phyloP scores from a whole-genome alignment of 768 basidiomycete species.

The Russula sp. region DNA sequence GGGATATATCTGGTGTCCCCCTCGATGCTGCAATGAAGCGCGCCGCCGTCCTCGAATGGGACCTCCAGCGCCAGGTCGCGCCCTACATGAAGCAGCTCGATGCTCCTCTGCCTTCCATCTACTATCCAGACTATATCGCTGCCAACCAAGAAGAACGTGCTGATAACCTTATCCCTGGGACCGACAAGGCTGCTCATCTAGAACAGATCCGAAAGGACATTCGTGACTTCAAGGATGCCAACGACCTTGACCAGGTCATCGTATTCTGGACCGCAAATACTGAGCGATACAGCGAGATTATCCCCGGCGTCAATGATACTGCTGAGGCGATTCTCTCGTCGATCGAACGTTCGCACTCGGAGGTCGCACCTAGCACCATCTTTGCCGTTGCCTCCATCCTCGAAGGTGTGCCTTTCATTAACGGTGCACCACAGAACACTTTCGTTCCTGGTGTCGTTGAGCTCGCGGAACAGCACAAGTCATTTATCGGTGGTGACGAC shows the following conservation, averaged over 20 bases:
- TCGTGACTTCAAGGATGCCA: conserved; percentile 79
- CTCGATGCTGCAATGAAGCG: conserved; percentile 93
- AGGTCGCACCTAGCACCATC: conserved; percentile 93
- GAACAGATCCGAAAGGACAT: conserved; percentile 92
- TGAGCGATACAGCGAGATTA: conserved; percentile 93
- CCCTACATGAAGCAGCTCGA: conserved; percentile 77
- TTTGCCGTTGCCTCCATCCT: conserved; percentile 95
- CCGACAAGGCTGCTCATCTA: conserved; percentile 84
- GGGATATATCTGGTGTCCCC: conserved; percentile 86
- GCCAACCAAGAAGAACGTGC: conserved; percentile 96
- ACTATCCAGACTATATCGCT: conserved; percentile 96
- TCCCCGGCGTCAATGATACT: conserved; percentile 93
- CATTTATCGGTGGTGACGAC: conserved; percentile 97
- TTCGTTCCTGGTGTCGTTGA: conserved; percentile 93
- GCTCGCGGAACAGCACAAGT: conserved; percentile 80
- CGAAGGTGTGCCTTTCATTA: conserved; percentile 92
- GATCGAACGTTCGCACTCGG: conserved; percentile 78
- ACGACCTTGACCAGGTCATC: conserved; percentile 79
- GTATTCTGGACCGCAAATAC: conserved; percentile 99
- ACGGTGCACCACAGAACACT: conserved; percentile 98
- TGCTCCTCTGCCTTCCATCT: conserved; percentile 86
- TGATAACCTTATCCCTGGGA: conserved; percentile 83
- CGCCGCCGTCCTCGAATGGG: conserved; percentile 90
- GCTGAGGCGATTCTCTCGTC: conserved; percentile 77
- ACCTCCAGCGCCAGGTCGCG: conserved; percentile 91